A percentile compares a stretch with the other conserved stretches of the same genome.
These are phyloP conservation scores for Garcia nutans DNA, from an alignment of 345 rosid genomes.

Conservation along the genomic window DNA sequence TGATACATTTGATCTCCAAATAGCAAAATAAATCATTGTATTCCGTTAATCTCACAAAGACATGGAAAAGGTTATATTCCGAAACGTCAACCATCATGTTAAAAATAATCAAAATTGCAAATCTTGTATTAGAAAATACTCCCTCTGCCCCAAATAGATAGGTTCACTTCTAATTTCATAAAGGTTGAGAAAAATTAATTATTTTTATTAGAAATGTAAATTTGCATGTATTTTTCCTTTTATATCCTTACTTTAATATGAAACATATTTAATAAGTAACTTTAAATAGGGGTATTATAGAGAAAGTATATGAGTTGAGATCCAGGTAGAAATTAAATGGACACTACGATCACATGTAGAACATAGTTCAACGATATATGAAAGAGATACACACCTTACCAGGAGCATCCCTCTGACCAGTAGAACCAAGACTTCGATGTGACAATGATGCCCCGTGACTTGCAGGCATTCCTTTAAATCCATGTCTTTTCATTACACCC, in stretches of 20 bases:
- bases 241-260: no score
- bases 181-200: no score
- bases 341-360: neutral
- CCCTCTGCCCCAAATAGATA: no score
- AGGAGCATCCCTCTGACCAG: conserved; percentile 94
- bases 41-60: neutral
- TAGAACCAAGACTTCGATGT: conserved; percentile 81
- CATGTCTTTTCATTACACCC: conserved; percentile 85
- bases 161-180: no score
- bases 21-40: neutral
- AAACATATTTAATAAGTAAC: no score
- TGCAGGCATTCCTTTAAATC: conserved; percentile 58
- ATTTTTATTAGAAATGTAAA: no score
- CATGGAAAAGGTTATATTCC: neutral
- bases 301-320: neutral
- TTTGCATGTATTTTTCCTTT: no score
- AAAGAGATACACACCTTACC: conserved; percentile 65
- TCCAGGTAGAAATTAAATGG: neutral
- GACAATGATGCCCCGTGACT: conserved; percentile 82
- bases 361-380: conserved; percentile 4
- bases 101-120: neutral
- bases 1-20: neutral
- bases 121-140: neutral
- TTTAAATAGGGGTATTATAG: no score
- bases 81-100: neutral